Conservation (phyloP, 2,329 filamentous ascomycete species). For the Sphaceloma murrayae region DNA sequence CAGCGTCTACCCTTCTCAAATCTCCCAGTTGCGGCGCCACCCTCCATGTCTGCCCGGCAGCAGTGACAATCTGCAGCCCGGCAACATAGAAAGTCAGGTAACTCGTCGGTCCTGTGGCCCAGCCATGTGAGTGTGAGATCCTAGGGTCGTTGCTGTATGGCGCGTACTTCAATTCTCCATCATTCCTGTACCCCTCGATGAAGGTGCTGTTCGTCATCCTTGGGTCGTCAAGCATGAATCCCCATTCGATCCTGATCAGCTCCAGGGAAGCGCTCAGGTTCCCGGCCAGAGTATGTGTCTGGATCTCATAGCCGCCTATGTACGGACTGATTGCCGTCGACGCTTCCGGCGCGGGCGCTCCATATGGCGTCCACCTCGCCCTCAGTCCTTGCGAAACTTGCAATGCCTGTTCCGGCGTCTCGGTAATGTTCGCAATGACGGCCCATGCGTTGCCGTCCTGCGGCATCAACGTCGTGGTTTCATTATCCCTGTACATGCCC, state of each 20-base stretch:
- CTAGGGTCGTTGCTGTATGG: conserved; percentile 42
- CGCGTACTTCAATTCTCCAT: conserved; percentile 41
- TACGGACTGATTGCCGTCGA: conserved; percentile 40
- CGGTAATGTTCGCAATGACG: conserved; percentile 30
- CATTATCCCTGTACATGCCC: conserved; percentile 48
- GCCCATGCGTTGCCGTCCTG: conserved; percentile 39
- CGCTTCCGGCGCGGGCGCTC: conserved; percentile 41
- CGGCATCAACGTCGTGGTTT: conserved; percentile 42
- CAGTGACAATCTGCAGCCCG: conserved; percentile 33
- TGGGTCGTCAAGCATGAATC: conserved; percentile 47
- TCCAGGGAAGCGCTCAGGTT: conserved; percentile 34
- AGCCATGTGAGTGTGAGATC: conserved; percentile 43
- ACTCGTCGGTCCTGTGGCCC: conserved; percentile 42
- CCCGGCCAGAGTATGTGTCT: conserved; percentile 36
- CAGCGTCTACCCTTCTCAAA: conserved; percentile 15
- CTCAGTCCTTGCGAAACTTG: conserved; percentile 29
- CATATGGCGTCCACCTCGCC: conserved; percentile 34
- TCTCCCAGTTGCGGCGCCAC: conserved; percentile 17
- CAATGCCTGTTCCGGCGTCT: conserved; percentile 24
- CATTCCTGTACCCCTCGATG: conserved; percentile 42
- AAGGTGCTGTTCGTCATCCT: conserved; percentile 46
- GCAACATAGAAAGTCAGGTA: conserved; percentile 36
- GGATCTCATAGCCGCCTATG: conserved; percentile 40
- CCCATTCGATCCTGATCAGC: conserved; percentile 42
- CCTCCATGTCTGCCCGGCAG: conserved; percentile 18